Evolutionary conservation across 805 yeast species (phyloP), one percentile per base, ranked within the genome.

Genomic region (Nakazawaea holstii): DNA sequence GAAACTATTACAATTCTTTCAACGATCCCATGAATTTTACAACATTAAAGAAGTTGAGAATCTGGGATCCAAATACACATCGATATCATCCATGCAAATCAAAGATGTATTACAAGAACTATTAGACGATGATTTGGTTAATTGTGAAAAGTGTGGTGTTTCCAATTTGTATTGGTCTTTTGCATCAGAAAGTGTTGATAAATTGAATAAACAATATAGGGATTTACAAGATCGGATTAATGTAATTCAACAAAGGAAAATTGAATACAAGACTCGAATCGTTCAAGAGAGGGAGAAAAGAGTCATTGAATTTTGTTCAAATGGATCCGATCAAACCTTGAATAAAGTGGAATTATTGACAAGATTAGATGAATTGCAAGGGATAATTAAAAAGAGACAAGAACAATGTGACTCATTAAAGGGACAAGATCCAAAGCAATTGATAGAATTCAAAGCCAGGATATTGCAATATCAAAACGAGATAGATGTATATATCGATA

Each of bases 61-160:
- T 4, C 52, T 58, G 8, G 79, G 69, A 1, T 66, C 77, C 2
- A 75, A 74, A 44, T 62, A 62, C 41, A 67, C 71, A 0, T 80
- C 80, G 0, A 69, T 79, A 6, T 69, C 76, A n/a, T 56, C 78
- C 0, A 77, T 77, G 77, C 73, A 75, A 43, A 75, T 79, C 36
- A 79, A 79, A 53, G 80, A 74, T 8, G 52, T 78, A 1, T 53
- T 79, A 8, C 74, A 73, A 37, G 52, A 58, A 3, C 65, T 79
- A 49, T 55, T 76, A 8, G 81, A 77, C 52, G 84, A 79, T 45
- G 72, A 67, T 24, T 53, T 76, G 29, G 67, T 78, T 7, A 69
- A 68, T 39, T 67, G 69, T 35, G 80, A 76, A 50, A 80, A 79
- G 57, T 78, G 84, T 56, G 86, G 85, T 0, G 64, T 66, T 11